phyloP scores from a whole-genome alignment of 106 monocot genomes.

The Triglochin maritima region DNA sequence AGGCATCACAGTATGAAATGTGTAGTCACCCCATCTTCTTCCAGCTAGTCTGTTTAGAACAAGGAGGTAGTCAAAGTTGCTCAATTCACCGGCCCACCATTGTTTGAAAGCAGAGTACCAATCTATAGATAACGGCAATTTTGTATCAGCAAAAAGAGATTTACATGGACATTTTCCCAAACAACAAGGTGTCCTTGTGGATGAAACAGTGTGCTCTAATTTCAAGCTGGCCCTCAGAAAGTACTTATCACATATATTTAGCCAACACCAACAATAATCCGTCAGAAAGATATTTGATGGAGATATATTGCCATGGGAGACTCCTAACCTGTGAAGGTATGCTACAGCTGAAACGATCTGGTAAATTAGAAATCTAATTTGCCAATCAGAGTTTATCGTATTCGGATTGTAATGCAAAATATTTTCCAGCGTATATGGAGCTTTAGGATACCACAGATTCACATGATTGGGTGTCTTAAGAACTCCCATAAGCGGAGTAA shows the following conservation, averaged over 20 bases:
- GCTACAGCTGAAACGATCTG: slow-evolving; percentile 67
- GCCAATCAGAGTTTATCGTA: slow-evolving; percentile 79
- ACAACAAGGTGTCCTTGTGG: slow-evolving; percentile 10
- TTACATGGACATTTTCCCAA: slow-evolving; percentile 31
- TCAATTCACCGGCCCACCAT: slow-evolving; percentile 89
- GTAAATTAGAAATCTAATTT: slow-evolving; percentile 66
- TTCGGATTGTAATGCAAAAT: slow-evolving; percentile 69
- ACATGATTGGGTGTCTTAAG: slow-evolving; percentile 27
- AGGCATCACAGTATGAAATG: slow-evolving; percentile 92
- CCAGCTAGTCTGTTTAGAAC: slow-evolving; percentile 86
- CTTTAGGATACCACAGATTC: slow-evolving; percentile 53
- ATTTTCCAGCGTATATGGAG: slow-evolving; percentile 58
- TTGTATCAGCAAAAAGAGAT: slow-evolving; percentile 36
- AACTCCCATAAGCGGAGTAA: slow-evolving; percentile 55
- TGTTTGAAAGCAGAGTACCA: slow-evolving; percentile 56
- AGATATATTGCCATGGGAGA: slow-evolving; percentile 58
- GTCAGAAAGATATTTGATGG: slow-evolving; percentile 62
- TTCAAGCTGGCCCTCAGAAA: slow-evolving; percentile 10
- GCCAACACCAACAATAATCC: slow-evolving; percentile 66
- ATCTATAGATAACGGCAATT: slow-evolving; percentile 32
- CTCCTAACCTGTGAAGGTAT: slow-evolving; percentile 57
- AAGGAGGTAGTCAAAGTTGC: slow-evolving; percentile 94
- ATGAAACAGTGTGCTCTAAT: slow-evolving; percentile 14
- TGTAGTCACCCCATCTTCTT: slow-evolving; percentile 93
- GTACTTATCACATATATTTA: slow-evolving; percentile 35